phyloP scores from a whole-genome alignment of 495 filamentous ascomycete genomes.

The Penicillium ochrochloron region DNA sequence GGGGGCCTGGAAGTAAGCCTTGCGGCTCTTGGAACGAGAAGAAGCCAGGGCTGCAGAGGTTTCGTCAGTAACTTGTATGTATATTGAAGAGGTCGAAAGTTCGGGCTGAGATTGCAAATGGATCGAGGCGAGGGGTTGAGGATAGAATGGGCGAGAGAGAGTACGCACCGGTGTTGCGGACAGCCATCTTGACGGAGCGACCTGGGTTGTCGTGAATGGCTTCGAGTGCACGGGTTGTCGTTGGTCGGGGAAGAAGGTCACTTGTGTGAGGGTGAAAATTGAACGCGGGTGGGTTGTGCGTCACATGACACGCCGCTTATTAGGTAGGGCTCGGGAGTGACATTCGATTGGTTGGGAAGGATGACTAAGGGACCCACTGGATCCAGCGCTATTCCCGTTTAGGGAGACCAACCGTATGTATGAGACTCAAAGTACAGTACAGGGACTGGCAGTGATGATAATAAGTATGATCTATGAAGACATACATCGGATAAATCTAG shows the following conservation, averaged over 20 bases:
- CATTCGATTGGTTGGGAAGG: constrained; percentile 30
- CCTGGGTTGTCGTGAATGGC: constrained; percentile 39
- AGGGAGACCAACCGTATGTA: neutral
- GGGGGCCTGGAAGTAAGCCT: constrained; percentile 93
- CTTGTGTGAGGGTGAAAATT: constrained; percentile 36
- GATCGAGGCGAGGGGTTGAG: constrained; percentile 8
- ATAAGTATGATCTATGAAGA: too few relatives aligned
- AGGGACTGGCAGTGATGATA: too few relatives aligned
- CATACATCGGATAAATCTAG: too few relatives aligned
- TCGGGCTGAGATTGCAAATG: constrained; percentile 16
- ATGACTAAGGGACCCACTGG: constrained; percentile 7
- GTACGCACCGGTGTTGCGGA: constrained; percentile 46
- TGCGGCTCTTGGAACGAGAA: constrained; percentile 95
- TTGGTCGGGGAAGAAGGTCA: constrained; percentile 37
- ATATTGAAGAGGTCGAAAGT: constrained; percentile 8
- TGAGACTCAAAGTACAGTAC: too few relatives aligned
- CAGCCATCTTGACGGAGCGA: constrained; percentile 46
- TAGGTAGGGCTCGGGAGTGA: constrained; percentile 18
- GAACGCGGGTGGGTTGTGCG: constrained; percentile 42
- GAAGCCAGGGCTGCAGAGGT: constrained; percentile 64
- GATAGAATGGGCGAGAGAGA: constrained; percentile 11
- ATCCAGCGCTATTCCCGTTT: constrained; percentile 6
- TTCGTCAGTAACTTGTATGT: constrained; percentile 31
- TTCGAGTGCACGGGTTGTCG: constrained; percentile 43
- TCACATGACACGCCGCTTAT: constrained; percentile 47